Conservation (phyloP, 2,329 filamentous ascomycete genomes). For the Aspergillus piperis region DNA sequence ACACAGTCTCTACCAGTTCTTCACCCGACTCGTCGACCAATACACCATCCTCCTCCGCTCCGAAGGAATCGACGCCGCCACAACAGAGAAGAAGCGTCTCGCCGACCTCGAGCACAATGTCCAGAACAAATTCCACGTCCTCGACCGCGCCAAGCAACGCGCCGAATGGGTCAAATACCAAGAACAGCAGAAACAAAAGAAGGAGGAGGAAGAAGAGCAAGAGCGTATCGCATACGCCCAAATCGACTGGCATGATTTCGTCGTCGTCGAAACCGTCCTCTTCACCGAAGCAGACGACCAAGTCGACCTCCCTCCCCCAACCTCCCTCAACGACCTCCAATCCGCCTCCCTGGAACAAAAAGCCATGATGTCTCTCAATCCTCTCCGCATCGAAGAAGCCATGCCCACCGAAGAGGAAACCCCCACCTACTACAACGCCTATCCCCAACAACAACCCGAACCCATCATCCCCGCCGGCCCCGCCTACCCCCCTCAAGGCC, state of each 20-base stretch:
- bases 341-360: constrained; percentile 94
- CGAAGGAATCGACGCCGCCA: constrained; percentile 68
- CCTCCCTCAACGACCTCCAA: constrained; percentile 85
- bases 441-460: constrained; percentile 44
- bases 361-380: constrained; percentile 81
- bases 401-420: constrained; percentile 74
- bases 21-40: constrained; percentile 87
- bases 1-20: constrained; percentile 95
- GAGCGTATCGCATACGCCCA: constrained; percentile 76
- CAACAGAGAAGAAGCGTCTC: constrained; percentile 71
- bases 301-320: constrained; percentile 82
- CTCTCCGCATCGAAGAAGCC: constrained; percentile 88
- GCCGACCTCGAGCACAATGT: constrained; percentile 73
- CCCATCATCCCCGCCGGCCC: constrained; percentile 26
- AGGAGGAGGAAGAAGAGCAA: constrained; percentile 82
- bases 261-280: constrained; percentile 89
- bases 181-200: constrained; percentile 81
- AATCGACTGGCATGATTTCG: constrained; percentile 98
- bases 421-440: constrained; percentile 55
- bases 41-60: constrained; percentile 77
- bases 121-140: constrained; percentile 74
- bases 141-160: constrained; percentile 78
- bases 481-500: constrained; percentile 34
- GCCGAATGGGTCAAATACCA: constrained; percentile 86
- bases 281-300: constrained; percentile 89